Evolutionary conservation across 345 rosid genomes (phyloP), one percentile per base, ranked within the genome.

Genomic region (Raphanus raphanistrum): DNA sequence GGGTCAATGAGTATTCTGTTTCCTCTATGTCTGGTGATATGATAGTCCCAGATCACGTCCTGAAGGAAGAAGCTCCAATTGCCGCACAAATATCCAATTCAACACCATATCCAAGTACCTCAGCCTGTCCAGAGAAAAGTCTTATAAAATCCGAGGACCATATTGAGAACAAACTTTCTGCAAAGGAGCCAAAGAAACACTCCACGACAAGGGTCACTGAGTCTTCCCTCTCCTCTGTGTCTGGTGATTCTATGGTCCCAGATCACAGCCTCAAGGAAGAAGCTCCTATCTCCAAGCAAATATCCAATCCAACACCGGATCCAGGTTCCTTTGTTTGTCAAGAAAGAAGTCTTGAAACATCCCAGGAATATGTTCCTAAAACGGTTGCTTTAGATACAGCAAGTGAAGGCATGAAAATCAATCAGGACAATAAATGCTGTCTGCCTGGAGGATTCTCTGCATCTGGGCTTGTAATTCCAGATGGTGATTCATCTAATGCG

Each of bases 291-390:
- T 57, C 80, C 64, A 65, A 28, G 76, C 60, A 63, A 65, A 27
- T 48, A 58, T 62, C 73, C 63, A 80, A 64, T 71, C 66, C 76
- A 71, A 66, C 73, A 45, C 73, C 80, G 33, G 80, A 76, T 80
- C 45, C 70, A 63, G 70, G 50, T 75, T 80, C 79, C 71, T 69
- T 35, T 38, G 55, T 74, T 43, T 63, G 36, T 55, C 79, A 66
- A 54, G 76, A 70, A 52, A 68, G 70, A 74, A 69, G 29, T 69
- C 64, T 68, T 69, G 15, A 78, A 81, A 84, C 80, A 75, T 65
- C 75, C 52, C 87, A 79, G 74, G 94, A 90, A 77, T 70, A 77
- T 69, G 79, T 71, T 70, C 84, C 74, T 79, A 85, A 74, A 68
- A 54, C 86, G 4, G 43, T 70, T 70, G 72, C 80, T 52, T 68